Evolutionary conservation across 2,329 filamentous ascomycete genomes (phyloP), one percentile per base, ranked within the genome.

Genomic region (Penicillium sp.): DNA sequence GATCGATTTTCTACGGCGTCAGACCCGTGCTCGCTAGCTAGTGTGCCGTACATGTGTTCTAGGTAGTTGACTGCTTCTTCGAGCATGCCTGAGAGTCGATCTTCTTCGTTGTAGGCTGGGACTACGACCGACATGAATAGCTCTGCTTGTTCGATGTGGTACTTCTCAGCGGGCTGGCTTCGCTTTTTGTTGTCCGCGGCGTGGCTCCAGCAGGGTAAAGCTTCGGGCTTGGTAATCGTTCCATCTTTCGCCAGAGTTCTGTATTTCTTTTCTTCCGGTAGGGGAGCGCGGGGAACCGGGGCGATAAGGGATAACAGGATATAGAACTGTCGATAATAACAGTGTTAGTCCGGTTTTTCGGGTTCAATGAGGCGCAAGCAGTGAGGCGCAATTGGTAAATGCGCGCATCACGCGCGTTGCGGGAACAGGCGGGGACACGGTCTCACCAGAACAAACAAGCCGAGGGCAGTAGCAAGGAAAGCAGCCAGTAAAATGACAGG

Each of bases 81-180:
- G 13, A 99, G 82, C 78, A 96, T 96, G 11, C 88, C 89, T 13
- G 86, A 82, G 47, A 99, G 82, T 29, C 95, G 87, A 57, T 90
- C 83, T 72, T 93, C 89, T 71, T 99, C 95, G 66, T 99, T 99
- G 82, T 92, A 99, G 10, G 95, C 95, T 0, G 95, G 95, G 44
- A 99, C 88, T 0, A 99, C 91, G 8, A 98, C 87, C 53, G 90
- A 95, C 80, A 99, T 87, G 71, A 89, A 90, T n/a, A 97, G 77
- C 60, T 93, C 87, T 14, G 92, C 84, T 2, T 87, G 82, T 62
- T 92, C 89, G 54, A 96, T 89, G 21, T 74, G 71, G 61, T 76
- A 66, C 66, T 67, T 58, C 45, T 60, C 63, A 64, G 69, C 66
- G n/a, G 19, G 19, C 81, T 78, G 79, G 48, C 80, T 75, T 68